Evolutionary conservation across 106 monocot genomes (phyloP).

Genomic region (Acorus gramineus): DNA sequence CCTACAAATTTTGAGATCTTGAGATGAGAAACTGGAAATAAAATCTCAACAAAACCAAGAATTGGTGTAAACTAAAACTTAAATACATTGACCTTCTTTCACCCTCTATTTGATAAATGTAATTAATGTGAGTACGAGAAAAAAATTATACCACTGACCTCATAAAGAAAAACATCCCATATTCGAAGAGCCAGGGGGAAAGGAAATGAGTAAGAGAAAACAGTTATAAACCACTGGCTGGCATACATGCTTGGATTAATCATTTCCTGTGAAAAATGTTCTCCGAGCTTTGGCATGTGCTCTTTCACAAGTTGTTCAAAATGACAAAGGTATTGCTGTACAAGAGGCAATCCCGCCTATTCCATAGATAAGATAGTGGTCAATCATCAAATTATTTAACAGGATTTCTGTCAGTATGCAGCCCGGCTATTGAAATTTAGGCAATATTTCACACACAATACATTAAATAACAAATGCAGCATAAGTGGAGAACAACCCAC

Average conservation of each 20-base stretch:
- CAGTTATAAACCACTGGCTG: conserved; percentile 98
- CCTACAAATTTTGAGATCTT: conserved; percentile 35
- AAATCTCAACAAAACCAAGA: too few relatives aligned
- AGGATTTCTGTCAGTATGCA: too few relatives aligned
- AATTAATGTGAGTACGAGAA: neutral
- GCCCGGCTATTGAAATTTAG: too few relatives aligned
- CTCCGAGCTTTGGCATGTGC: conserved; percentile 70
- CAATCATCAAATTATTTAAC: too few relatives aligned
- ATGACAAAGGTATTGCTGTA: conserved; percentile 84
- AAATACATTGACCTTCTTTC: too few relatives aligned
- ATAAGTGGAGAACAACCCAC: too few relatives aligned
- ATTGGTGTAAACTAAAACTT: too few relatives aligned
- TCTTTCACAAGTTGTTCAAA: conserved; percentile 92
- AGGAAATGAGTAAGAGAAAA: conserved; percentile 95
- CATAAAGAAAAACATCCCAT: conserved; percentile 98
- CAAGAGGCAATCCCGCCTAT: conserved; percentile 87
- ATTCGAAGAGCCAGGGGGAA: conserved; percentile 92
- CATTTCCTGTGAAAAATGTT: conserved; percentile 92
- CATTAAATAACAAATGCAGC: too few relatives aligned
- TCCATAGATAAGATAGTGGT: neutral
- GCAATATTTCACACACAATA: too few relatives aligned
- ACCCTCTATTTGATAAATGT: too few relatives aligned
- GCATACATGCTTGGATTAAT: conserved; percentile 99
- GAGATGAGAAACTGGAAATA: too few relatives aligned
- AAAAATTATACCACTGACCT: conserved; percentile 47